Conservation (phyloP, 2,329 filamentous ascomycete genomes). For the Sphaerulina populicola region DNA sequence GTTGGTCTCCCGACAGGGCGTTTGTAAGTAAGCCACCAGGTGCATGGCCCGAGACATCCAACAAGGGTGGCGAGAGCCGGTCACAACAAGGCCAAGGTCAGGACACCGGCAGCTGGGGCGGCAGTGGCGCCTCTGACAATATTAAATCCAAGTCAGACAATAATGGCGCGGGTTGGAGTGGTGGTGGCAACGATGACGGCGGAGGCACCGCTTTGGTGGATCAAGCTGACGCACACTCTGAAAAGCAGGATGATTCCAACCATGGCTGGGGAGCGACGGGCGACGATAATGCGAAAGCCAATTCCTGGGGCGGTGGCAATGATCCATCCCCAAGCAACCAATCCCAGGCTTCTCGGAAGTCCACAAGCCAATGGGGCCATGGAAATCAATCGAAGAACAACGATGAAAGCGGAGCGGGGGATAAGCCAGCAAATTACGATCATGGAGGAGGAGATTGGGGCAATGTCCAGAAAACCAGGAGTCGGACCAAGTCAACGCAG, state of each 20-base stretch:
- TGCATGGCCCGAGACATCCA: not conserved
- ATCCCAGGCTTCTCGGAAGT: not conserved
- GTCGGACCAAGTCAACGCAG: not conserved
- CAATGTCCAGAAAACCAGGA: not conserved
- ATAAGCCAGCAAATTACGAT: not conserved
- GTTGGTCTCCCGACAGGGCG: not conserved
- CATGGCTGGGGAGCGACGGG: not conserved
- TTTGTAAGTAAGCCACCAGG: not conserved
- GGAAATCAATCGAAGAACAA: not conserved
- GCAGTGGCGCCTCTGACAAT: not conserved
- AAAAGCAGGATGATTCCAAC: not conserved
- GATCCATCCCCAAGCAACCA: not conserved
- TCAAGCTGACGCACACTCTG: not conserved
- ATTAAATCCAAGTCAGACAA: not conserved
- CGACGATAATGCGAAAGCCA: slow-evolving; percentile 4
- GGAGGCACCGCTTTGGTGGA: not conserved
- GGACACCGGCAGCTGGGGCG: not conserved
- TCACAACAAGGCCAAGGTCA: not conserved
- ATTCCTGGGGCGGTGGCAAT: slow-evolving; percentile 7
- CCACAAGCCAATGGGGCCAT: not conserved
- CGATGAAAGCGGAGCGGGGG: not conserved
- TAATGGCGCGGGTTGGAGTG: not conserved
- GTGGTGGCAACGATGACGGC: not conserved
- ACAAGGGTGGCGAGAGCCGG: not conserved
- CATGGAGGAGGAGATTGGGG: slow-evolving; percentile 6